Base-by-base conservation (phyloP, 768 basidiomycete genomes). In the Mycena capillaripes region DNA sequence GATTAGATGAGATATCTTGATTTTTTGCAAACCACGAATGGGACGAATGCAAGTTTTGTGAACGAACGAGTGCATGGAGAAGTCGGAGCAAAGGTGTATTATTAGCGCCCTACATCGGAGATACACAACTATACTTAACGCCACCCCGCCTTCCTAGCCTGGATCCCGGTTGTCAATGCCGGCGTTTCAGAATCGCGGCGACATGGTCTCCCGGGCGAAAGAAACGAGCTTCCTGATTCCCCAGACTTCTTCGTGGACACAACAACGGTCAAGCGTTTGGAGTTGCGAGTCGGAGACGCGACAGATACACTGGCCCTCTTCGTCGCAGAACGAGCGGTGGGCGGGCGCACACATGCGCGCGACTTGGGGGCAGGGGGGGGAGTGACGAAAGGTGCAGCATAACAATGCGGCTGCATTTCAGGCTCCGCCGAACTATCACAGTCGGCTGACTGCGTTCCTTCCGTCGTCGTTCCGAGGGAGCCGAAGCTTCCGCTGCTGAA, bases 401-500 rank as follows among this genome's bases (percentile, higher is more conserved):
- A 25, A n/a, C 11, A 36, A 36, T 11, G 40, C 23, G n/a, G 25
- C 29, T 27, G 25, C n/a, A 34, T 44, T 14, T 27, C 12, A 21
- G 29, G 44, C n/a, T 48, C 40, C 21, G 50, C 34, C n/a, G n/a
- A 57, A 21, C 56, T 56, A 38, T 23, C 50, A 52, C 61, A 36
- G 44, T 38, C 46, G 36, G 21, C 62, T 48, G 71, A 75, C 25
- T 69, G 56, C 17, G 38, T 44, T 7, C 27, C 78, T 53, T 76
- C 75, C 38, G 76, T 73, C 50, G 67, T 73, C 52, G 73, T 75
- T 21, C 78, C 81, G 17, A 83, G 78, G 0, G 82, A 82, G 27
- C 82, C 83, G 55, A 84, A 75, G 69, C 82, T 82, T 56, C 79
- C 82, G 70, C 79, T 80, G 74, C 82, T 84, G 68, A 80, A 78